phyloP scores from a whole-genome alignment of 1,284 basidiomycete genomes.

The Tetrapyrgos nigripes region DNA sequence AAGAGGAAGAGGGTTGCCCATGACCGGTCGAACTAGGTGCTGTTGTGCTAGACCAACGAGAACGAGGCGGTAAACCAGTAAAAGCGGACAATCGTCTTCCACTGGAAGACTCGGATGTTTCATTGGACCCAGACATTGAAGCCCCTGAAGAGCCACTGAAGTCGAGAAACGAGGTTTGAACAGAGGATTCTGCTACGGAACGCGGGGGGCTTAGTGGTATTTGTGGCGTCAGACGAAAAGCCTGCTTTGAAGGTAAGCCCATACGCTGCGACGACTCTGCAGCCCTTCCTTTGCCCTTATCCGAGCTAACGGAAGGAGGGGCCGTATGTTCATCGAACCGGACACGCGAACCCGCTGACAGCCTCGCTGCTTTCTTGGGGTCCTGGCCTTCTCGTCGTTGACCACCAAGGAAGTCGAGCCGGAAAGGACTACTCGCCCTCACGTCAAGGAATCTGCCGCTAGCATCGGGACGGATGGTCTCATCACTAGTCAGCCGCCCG shows the following conservation, averaged over 20 bases:
- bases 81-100: conserved; percentile 2
- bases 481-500: neutral
- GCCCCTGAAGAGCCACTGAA: conserved; percentile 54
- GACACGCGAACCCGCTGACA: conserved; percentile 9
- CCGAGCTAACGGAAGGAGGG: neutral
- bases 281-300: conserved; percentile 11
- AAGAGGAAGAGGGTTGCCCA: conserved; percentile 24
- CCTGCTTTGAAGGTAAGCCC: conserved; percentile 6
- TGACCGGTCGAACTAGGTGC: conserved; percentile 30
- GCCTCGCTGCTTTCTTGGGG: conserved; percentile 1
- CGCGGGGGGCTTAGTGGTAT: conserved; percentile 26
- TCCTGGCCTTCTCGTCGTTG: neutral
- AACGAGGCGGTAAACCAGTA: conserved; percentile 19
- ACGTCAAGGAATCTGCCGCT: conserved; percentile 37
- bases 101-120: conserved; percentile 3
- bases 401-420: conserved; percentile 46
- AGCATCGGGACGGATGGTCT: conserved; percentile 1
- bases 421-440: conserved; percentile 50
- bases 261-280: neutral
- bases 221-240: conserved; percentile 36
- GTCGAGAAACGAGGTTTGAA: conserved; percentile 63
- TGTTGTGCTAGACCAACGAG: conserved; percentile 45
- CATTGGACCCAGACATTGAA: conserved; percentile 32
- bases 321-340: conserved; percentile 7
- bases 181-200: conserved; percentile 8